phyloP scores from a whole-genome alignment of 106 monocot genomes.

The Allium fistulosum region DNA sequence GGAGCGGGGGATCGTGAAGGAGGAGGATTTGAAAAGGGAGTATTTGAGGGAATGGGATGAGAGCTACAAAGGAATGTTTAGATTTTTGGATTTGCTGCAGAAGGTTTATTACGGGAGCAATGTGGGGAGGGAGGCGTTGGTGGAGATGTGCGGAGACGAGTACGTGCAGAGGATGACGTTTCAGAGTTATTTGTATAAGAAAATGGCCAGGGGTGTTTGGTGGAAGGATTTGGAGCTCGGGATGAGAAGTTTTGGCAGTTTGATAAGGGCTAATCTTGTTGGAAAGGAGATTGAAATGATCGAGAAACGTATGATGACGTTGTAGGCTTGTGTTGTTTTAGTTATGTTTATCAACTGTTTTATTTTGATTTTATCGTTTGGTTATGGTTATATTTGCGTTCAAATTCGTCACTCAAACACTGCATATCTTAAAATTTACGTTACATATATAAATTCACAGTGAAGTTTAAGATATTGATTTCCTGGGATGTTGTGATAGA shows the following conservation, averaged over 20 bases:
- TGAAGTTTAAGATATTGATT: no score
- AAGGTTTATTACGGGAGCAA: conserved; percentile 73
- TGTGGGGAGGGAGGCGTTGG: conserved; percentile 67
- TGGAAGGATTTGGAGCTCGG: conserved; percentile 48
- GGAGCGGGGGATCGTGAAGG: conserved; percentile 32
- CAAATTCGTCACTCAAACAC: no score
- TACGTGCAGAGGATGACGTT: conserved; percentile 92
- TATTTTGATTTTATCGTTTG: no score
- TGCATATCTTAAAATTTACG: no score
- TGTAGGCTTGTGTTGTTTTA: neutral
- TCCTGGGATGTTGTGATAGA: no score
- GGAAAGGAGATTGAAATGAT: conserved; percentile 33
- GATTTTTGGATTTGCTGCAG: conserved; percentile 71
- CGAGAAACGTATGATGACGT: neutral
- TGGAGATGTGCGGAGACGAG: conserved; percentile 82
- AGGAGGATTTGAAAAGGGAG: conserved; percentile 45
- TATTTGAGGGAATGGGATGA: conserved; percentile 71
- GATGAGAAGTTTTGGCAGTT: conserved; percentile 35
- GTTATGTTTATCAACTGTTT: neutral
- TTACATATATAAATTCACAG: no score
- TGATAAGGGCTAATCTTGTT: conserved; percentile 38
- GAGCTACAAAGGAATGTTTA: conserved; percentile 46
- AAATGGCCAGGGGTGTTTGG: conserved; percentile 31
- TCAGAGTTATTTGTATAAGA: conserved; percentile 78
- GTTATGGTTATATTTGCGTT: no score